A percentile compares a stretch with the other conserved stretches of the same genome.
These are phyloP conservation scores for Aspergillus sp. DNA, from an alignment of 2,329 filamentous ascomycete species.

Conservation along the genomic window DNA sequence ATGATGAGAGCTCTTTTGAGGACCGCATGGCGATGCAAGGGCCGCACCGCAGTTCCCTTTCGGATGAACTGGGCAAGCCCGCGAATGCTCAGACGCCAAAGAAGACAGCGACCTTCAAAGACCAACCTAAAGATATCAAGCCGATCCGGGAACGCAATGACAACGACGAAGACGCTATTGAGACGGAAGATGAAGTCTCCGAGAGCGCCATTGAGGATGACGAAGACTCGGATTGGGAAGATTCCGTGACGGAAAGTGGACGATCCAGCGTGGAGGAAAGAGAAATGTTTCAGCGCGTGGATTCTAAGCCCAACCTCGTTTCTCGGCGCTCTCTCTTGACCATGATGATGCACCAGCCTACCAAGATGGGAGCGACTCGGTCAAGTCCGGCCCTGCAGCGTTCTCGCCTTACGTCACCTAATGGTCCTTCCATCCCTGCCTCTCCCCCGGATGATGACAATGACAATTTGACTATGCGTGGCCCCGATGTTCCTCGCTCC, in stretches of 20 bases:
- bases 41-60: constrained; percentile 54
- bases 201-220: constrained; percentile 79
- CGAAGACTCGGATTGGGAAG: constrained; percentile 62
- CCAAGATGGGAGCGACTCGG: constrained; percentile 62
- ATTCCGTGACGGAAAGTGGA: constrained; percentile 75
- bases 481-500: constrained; percentile 65
- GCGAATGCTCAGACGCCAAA: constrained; percentile 43
- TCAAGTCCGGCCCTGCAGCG: constrained; percentile 46
- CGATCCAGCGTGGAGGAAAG: constrained; percentile 80
- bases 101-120: constrained; percentile 81
- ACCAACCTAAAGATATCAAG: constrained; percentile 68
- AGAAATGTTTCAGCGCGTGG: constrained; percentile 82
- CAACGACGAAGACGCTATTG: constrained; percentile 57
- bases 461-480: constrained; percentile 62
- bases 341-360: constrained; percentile 79
- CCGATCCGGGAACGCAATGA: constrained; percentile 57
- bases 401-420: constrained; percentile 66
- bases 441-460: constrained; percentile 60
- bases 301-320: constrained; percentile 79
- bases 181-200: constrained; percentile 66
- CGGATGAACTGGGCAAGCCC: constrained; percentile 52
- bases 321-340: constrained; percentile 88
- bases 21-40: constrained; percentile 56
- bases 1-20: constrained; percentile 74
- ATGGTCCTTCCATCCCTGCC: constrained; percentile 62